These are phyloP conservation scores for Starmerella tilneyi DNA, from an alignment of 805 yeast genomes.

Conservation along the genomic window DNA sequence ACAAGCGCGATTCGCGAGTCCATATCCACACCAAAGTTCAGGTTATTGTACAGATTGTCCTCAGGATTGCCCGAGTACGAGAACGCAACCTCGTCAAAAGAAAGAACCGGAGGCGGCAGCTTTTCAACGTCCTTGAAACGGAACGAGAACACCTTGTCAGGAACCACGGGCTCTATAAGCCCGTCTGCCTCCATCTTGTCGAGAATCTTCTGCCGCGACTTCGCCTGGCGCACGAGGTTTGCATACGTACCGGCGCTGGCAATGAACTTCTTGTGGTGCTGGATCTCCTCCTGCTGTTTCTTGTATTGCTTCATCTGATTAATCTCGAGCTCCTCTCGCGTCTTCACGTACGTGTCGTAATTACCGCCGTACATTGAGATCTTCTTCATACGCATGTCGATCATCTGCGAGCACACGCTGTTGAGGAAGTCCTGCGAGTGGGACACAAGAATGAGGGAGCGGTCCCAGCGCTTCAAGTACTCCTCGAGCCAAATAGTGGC, in stretches of 20 bases:
- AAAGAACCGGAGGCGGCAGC: constrained; percentile 96
- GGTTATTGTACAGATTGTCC: constrained; percentile 77
- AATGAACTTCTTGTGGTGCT: constrained; percentile 94
- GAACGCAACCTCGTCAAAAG: constrained; percentile 90
- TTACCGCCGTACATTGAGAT: constrained; percentile 87
- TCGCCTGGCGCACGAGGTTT: constrained; percentile 95
- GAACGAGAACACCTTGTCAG: constrained; percentile 89
- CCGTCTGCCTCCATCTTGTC: constrained; percentile 99
- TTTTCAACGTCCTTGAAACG: constrained; percentile 91
- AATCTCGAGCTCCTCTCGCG: constrained; percentile 85
- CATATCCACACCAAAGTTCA: constrained; percentile 98
- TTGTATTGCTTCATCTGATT: constrained; percentile 95
- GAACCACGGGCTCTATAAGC: constrained; percentile 74
- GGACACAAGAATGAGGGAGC: constrained; percentile 85
- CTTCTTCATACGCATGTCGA: constrained; percentile 85
- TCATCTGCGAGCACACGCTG: constrained; percentile 97
- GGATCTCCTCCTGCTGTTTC: constrained; percentile 98
- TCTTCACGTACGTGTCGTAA: constrained; percentile 92
- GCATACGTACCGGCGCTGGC: constrained; percentile 99
- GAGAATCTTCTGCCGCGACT: constrained; percentile 96
- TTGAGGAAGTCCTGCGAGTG: constrained; percentile 99
- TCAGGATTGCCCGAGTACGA: constrained; percentile 65
- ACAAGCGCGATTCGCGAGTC: constrained; percentile 96
- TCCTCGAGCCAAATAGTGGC: constrained; percentile 99
- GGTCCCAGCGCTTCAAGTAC: constrained; percentile 87